A percentile compares a stretch with the other conserved stretches of the same genome.
These are phyloP conservation scores for Gaillardinia entomophila DNA, from an alignment of 805 yeast species.

Conservation along the genomic window DNA sequence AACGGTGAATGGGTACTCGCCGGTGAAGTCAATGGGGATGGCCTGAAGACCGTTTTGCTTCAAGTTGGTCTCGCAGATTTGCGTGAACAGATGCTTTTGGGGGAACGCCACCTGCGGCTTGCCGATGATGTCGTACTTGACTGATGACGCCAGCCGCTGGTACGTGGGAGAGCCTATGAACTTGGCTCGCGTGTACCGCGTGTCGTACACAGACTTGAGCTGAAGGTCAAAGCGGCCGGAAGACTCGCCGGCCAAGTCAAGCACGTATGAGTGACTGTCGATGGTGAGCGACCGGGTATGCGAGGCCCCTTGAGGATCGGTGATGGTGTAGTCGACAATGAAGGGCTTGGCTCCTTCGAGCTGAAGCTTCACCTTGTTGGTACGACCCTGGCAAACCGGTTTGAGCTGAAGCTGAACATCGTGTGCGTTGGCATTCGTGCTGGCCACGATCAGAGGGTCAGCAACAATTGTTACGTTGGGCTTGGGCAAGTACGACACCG, in stretches of 20 bases:
- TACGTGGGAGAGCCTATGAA: constrained; percentile 1
- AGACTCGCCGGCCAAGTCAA: constrained; percentile 35
- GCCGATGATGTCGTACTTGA: constrained; percentile 43
- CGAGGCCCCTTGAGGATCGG: constrained; percentile 48
- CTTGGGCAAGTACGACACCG: constrained; percentile 19
- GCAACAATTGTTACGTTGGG: constrained; percentile 7
- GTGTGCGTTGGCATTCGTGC: constrained; percentile 14
- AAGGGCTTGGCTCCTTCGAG: constrained; percentile 63
- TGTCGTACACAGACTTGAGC: constrained; percentile 61
- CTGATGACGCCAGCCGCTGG: constrained; percentile 8
- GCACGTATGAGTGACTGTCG: constrained; percentile 18
- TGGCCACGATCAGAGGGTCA: constrained; percentile 9
- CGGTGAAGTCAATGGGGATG: constrained; percentile 51
- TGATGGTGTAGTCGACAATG: constrained; percentile 58
- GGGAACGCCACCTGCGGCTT: constrained; percentile 58
- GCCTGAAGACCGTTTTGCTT: constrained; percentile 22
- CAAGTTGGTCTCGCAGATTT: constrained; percentile 37
- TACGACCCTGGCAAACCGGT: constrained; percentile 28
- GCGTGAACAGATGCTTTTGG: constrained; percentile 41
- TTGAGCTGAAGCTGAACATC: constrained; percentile 16
- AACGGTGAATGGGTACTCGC: constrained; percentile 58
- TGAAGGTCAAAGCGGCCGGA: constrained; percentile 60
- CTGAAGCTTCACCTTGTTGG: constrained; percentile 25
- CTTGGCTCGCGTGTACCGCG: constrained; percentile 45
- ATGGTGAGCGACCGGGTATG: constrained; percentile 29